phyloP scores from a whole-genome alignment of 495 filamentous ascomycete species.

The Cercophora newfieldiana region DNA sequence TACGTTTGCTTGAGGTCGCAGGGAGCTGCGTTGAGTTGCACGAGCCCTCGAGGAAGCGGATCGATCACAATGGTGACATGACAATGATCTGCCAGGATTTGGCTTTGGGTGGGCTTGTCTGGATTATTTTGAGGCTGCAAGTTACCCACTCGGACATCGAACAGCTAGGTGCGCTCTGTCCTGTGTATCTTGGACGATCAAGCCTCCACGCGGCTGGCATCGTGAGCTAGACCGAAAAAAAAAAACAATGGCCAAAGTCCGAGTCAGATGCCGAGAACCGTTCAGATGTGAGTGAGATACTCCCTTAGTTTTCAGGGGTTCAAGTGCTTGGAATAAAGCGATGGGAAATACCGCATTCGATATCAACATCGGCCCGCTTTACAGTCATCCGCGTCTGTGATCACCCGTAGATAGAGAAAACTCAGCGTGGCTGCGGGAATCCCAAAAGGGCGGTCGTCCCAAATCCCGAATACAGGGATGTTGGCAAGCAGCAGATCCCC shows the following conservation, averaged over 20 bases:
- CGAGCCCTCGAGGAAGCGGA: background rate
- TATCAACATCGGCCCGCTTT: background rate
- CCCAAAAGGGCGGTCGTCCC: no score
- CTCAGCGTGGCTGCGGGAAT: background rate
- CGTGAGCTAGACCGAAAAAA: background rate
- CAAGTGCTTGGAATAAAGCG: background rate
- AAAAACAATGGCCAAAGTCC: background rate
- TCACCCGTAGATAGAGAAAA: background rate
- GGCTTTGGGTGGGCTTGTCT: background rate
- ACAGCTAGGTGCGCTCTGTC: background rate
- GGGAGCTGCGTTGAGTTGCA: background rate
- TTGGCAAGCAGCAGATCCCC: background rate
- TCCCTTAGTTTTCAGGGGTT: background rate
- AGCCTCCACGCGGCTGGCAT: background rate
- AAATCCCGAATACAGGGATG: no score
- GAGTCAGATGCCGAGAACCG: no score
- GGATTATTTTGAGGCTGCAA: background rate
- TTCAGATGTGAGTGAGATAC: background rate
- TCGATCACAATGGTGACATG: background rate
- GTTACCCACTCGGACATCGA: background rate
- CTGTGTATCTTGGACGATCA: background rate
- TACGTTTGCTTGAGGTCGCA: background rate
- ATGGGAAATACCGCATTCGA: background rate
- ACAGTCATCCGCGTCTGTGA: background rate
- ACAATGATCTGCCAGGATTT: background rate